Evolutionary conservation across 1,139 yeast genomes (phyloP), one percentile per base, ranked within the genome.

Genomic region (Lodderomyces oxycetoniae): DNA sequence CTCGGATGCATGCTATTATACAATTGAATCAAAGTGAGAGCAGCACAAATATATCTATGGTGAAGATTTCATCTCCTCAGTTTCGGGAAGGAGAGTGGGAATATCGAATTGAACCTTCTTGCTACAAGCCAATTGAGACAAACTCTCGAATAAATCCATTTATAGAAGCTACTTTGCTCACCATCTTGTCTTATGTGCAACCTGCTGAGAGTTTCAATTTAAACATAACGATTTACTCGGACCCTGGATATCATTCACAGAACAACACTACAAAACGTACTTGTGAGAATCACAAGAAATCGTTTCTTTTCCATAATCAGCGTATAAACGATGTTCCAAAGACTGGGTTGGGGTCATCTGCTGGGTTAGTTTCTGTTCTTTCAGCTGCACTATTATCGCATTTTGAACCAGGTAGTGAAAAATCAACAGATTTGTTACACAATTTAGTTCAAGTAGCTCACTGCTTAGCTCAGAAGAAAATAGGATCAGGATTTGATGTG

Each of bases 401-500:
- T 35, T 72, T 73, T 45, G 48, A 51, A 4, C 50, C 57, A 1
- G 51, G 51, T 6, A 33, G 42, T 2, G 35, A 39, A 3, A 24
- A 38, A 3, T 32, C 38, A 7, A 48, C 67, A 9, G 61, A 69
- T 37, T 41, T 66, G 4, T 64, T 91, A 19, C 97, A 91, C 55
- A 89, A 87, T 47, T 60, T 87, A 22, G 77, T 96, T 0, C 98
- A 91, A 52, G 64, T 86, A 9, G 84, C 95, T 1, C 98, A 91
- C 55, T 89, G 96, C 55, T 73, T 75, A 37, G 97, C 98, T 2
- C 98, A 91, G 54, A 85, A 86, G 29, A 93, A 93, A 55, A 79
- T 91, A 17, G 98, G 98, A 0, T 86, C 96, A 3, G 98, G 98
- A 0, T 91, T 91, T 55, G 98, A 91, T 53, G 94, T 93, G 28